Evolutionary conservation across 2,329 filamentous ascomycete genomes (phyloP).

Genomic region (Aspergillus nomiae): DNA sequence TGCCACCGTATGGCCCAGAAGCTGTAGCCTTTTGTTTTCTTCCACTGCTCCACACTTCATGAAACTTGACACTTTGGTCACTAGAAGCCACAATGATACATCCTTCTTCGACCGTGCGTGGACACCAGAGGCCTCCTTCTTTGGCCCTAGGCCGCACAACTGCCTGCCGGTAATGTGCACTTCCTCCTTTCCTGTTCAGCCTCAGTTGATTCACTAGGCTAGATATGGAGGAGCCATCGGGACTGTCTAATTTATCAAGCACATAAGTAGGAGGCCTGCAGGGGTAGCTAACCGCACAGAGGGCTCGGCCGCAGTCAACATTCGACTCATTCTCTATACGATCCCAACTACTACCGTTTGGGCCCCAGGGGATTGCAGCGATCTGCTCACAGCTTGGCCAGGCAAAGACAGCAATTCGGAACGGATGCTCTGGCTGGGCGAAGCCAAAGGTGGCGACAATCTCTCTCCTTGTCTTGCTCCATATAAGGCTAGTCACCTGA

Average conservation of each 20-base stretch:
- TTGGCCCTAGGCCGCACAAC: constrained; percentile 38
- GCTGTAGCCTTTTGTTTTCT: constrained; percentile 56
- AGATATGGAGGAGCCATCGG: constrained; percentile 15
- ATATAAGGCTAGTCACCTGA: constrained; percentile 90
- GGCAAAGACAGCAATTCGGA: constrained; percentile 86
- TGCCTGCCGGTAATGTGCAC: constrained; percentile 18
- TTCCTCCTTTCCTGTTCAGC: constrained; percentile 4
- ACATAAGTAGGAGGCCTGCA: constrained; percentile 53
- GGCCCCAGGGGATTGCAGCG: constrained; percentile 80
- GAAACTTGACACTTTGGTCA: constrained; percentile 90
- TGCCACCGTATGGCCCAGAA: constrained; percentile 72
- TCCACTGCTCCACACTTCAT: constrained; percentile 83
- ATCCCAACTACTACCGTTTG: constrained; percentile 45
- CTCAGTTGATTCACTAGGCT: constrained; percentile 12
- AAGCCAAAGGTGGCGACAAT: constrained; percentile 95
- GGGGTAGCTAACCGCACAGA: constrained; percentile 88
- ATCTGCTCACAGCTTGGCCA: constrained; percentile 92
- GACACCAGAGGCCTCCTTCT: constrained; percentile 58
- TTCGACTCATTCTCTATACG: constrained; percentile 24
- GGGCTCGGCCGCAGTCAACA: constrained; percentile 55
- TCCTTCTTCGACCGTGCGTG: constrained; percentile 66
- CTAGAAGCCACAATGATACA: constrained; percentile 91
- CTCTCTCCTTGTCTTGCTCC: constrained; percentile 81
- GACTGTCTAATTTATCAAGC: constrained; percentile 12
- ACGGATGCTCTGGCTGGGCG: constrained; percentile 83